Evolutionary conservation across 164 flowering plant genomes (phyloP).

Genomic region (Euptelea pleiosperma): DNA sequence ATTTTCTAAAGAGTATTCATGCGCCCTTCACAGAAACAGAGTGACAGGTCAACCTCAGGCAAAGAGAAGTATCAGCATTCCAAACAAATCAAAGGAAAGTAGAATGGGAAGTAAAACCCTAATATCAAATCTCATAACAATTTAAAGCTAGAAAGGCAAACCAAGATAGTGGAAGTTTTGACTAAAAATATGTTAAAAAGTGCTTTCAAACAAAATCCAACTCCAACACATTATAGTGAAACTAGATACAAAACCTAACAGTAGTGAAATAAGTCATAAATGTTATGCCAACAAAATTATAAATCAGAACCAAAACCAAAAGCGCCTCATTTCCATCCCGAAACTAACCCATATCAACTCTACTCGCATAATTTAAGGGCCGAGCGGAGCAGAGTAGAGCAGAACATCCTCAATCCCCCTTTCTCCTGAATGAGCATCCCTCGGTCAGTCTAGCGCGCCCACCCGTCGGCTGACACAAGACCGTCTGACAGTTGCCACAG

Average conservation of each 20-base stretch:
- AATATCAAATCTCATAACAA: no score
- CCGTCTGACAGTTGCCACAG: constrained; percentile 54
- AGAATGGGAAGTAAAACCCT: no score
- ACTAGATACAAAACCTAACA: background rate
- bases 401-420: constrained; percentile 33
- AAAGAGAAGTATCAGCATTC: no score
- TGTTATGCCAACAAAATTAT: background rate
- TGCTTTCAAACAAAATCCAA: background rate
- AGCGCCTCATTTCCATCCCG: background rate
- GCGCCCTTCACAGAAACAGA: no score
- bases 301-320: background rate
- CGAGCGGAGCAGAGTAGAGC: background rate
- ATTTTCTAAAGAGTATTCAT: no score
- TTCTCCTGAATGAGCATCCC: constrained; percentile 54
- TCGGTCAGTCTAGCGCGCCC: constrained; percentile 49
- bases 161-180: no score
- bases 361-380: background rate
- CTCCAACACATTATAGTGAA: background rate
- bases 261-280: background rate
- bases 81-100: no score
- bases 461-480: constrained; percentile 57
- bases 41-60: no score
- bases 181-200: background rate
- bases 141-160: no score
- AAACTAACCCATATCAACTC: constrained; percentile 7